Base-by-base conservation (phyloP, 257 asterid species). In the Solanum medicagineum region DNA sequence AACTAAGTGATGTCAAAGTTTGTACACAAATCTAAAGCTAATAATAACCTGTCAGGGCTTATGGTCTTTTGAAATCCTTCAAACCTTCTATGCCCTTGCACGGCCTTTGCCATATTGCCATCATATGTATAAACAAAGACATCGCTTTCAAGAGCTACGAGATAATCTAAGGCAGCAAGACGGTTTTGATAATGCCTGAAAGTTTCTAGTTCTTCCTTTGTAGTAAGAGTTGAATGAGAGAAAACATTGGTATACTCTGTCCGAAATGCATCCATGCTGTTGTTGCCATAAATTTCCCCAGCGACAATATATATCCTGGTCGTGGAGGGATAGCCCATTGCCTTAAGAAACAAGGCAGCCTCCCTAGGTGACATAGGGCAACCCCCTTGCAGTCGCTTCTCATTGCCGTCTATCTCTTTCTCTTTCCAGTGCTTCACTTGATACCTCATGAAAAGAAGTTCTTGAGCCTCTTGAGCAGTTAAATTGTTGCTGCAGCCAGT, bases 281-380 rank as follows among this genome's bases (percentile, higher is more conserved):
- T 83, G 12, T 88, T 69, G 1, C 97, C 97, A 10, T 87, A 92
- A 15, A 91, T 92, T 59, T 89, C 89, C 19, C 97, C 97, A 2
- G 97, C 97, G 9, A 92, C 96, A 14, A 93, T 91, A 88, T 93
- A 93, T 26, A 92, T 85, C 45, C 81, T 88, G 5, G 96, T 85
- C 0, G 91, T 70, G 40, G 66, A 59, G 57, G 95, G 97, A 65
- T 92, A 93, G 0, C 94, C 97, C 94, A 91, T 89, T 57, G 94
- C 97, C 88, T 91, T 92, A 71, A 93, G 92, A 86, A 93, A 91
- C 14, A 93, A n/a, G 2, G 94, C 94, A 19, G 97, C 92, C 81
- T 92, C 97, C 83, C 92, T 88, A n/a, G 96, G 97, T 4, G 96
- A 87, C 96, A 93, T 85, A 0, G 96, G 96, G 87, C 96, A 93